Evolutionary conservation across 768 basidiomycete species (phyloP), one percentile per base, ranked within the genome.

Genomic region (Trametes cinnabarina): DNA sequence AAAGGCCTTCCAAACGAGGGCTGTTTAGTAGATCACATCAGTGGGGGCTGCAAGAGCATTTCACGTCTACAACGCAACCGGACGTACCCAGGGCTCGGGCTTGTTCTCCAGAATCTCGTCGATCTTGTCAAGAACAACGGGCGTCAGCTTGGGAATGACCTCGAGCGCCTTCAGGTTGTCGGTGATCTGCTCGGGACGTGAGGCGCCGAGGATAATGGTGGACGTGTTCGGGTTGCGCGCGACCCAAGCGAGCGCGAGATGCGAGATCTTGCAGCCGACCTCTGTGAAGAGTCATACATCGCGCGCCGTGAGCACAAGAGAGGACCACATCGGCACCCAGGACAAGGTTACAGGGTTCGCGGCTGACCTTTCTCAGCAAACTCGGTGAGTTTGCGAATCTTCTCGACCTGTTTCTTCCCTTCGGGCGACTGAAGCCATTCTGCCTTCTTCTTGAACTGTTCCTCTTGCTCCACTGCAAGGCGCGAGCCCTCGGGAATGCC

Each of bases 171-270:
- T 82, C 47, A 91, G 69, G 70, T 89, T 88, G 39, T 88, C 83
- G 26, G 78, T 53, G 25, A 90, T 70, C 66, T 89, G 89, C 60
- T 84, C 76, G 0, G 83, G 79, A 57, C 76, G 83, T 4, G 84
- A 77, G 0, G 83, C 87, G 10, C 87, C 88, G 47, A 88, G 77
- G 63, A 89, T 86, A 61, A 87, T 78, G 10, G 82, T 84, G 25
- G 77, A 79, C 2, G 84, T 86, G 70, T 85, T 84, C 11, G 84
- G 81, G 69, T 87, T 85, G 42, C 34, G 52, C 22, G 84, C 81
- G 3, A 86, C 73, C 88, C 90, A 93, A 4, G 91, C 90, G 40
- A 92, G 79, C 4, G 91, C 86, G 39, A 93, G 77, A n/a, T 83
- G 80, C 30, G 83, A 74, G 41, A 82, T 76, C 2, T 79, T 84